Conservation (phyloP, 1,284 basidiomycete species). For the Mycosarcoma maydis region DNA sequence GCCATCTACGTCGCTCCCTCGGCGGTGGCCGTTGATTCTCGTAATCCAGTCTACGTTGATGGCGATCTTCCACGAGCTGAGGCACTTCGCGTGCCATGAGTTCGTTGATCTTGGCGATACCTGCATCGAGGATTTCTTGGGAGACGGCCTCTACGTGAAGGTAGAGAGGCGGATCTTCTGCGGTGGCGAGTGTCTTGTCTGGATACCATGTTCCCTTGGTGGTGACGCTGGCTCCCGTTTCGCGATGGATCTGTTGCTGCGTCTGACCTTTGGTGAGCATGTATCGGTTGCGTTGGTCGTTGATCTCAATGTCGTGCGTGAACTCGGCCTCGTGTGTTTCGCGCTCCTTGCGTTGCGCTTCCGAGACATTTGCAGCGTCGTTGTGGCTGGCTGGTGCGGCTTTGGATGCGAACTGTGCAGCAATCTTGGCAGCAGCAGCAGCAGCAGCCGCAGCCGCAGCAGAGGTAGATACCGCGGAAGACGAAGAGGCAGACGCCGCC, state of each 20-base stretch:
- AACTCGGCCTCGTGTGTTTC: slow-evolving; percentile 82
- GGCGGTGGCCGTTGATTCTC: slow-evolving; percentile 49
- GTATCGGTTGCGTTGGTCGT: slow-evolving; percentile 94
- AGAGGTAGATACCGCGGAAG: slow-evolving; percentile 7
- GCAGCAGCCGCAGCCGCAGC: slow-evolving; percentile 45
- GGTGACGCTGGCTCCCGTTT: slow-evolving; percentile 62
- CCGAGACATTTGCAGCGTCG: slow-evolving; percentile 49
- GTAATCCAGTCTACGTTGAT: slow-evolving; percentile 49
- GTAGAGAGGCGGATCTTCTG: slow-evolving; percentile 76
- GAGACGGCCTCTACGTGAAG: slow-evolving; percentile 89
- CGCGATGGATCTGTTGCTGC: slow-evolving; percentile 79
- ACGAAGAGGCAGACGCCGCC: slow-evolving; percentile 34
- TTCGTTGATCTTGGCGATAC: slow-evolving; percentile 84
- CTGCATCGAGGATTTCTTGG: slow-evolving; percentile 78
- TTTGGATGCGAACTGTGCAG: slow-evolving; percentile 52
- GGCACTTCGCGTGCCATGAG: slow-evolving; percentile 79
- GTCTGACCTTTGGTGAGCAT: slow-evolving; percentile 92
- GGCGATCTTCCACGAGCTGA: slow-evolving; percentile 60
- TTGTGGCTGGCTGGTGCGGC: slow-evolving; percentile 68
- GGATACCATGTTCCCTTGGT: slow-evolving; percentile 80
- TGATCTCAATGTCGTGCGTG: slow-evolving; percentile 93
- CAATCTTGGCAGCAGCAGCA: slow-evolving; percentile 61
- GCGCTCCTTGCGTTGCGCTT: slow-evolving; percentile 71
- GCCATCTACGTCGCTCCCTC: slow-evolving; percentile 50
- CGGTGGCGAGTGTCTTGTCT: slow-evolving; percentile 55